phyloP scores from a whole-genome alignment of 495 filamentous ascomycete genomes.

The Penicillium egyptiacum region DNA sequence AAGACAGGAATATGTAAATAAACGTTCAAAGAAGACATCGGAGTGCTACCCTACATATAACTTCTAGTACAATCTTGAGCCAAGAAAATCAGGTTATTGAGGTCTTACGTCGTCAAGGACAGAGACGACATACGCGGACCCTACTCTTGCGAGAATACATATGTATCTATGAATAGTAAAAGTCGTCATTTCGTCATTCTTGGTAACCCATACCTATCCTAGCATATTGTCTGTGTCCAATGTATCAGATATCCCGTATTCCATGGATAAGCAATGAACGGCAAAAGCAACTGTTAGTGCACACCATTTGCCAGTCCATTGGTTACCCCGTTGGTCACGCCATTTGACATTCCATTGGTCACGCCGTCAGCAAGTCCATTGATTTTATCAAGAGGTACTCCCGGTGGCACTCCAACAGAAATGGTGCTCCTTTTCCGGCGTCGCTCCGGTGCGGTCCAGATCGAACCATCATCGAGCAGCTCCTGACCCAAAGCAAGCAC shows the following conservation, averaged over 20 bases:
- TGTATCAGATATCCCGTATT: not conserved
- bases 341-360: constrained; percentile 14
- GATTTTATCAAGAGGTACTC: constrained; percentile 24
- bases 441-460: constrained; percentile 22
- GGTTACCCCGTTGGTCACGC: constrained; percentile 6
- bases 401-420: constrained; percentile 24
- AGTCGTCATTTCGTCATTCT: not conserved
- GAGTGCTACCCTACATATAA: no score
- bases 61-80: no score
- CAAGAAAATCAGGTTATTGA: no score
- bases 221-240: not conserved
- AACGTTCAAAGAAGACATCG: no score
- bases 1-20: no score
- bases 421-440: constrained; percentile 25
- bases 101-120: no score
- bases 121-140: no score
- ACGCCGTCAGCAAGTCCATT: constrained; percentile 16
- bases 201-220: not conserved
- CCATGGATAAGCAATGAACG: not conserved
- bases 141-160: not conserved
- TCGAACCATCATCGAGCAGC: constrained; percentile 33
- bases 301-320: constrained; percentile 23
- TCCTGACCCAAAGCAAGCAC: constrained; percentile 40
- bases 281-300: not conserved
- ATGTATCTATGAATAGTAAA: not conserved